A percentile compares a stretch with the other conserved stretches of the same genome.
These are phyloP conservation scores for Pichia cactophila DNA, from an alignment of 1,139 yeast species.

Conservation along the genomic window DNA sequence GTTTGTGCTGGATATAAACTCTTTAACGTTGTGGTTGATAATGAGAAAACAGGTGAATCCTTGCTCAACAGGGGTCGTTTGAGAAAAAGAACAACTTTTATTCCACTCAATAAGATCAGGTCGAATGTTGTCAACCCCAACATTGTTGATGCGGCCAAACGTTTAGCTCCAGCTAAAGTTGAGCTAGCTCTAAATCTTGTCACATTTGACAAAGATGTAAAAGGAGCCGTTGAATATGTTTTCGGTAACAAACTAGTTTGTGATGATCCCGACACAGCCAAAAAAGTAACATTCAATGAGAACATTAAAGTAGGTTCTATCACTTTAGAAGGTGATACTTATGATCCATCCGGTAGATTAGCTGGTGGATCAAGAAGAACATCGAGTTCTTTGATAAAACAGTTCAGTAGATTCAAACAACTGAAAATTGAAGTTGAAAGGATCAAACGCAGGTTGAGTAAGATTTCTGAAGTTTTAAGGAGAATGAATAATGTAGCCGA, in stretches of 20 bases:
- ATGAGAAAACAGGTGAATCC: slow-evolving; percentile 74
- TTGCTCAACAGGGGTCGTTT: slow-evolving; percentile 72
- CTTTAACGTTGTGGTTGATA: slow-evolving; percentile 87
- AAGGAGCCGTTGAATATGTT: slow-evolving; percentile 82
- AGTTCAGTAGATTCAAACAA: slow-evolving; percentile 63
- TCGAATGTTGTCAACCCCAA: slow-evolving; percentile 43
- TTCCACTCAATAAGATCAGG: slow-evolving; percentile 82
- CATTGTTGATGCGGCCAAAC: slow-evolving; percentile 52
- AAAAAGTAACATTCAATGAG: slow-evolving; percentile 79
- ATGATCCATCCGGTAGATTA: slow-evolving; percentile 92
- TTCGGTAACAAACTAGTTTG: slow-evolving; percentile 87
- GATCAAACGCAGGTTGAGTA: slow-evolving; percentile 35
- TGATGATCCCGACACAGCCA: slow-evolving; percentile 81
- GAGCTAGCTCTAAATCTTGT: slow-evolving; percentile 79
- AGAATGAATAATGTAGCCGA: slow-evolving; percentile 41
- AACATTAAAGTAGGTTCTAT: slow-evolving; percentile 77
- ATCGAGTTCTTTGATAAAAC: slow-evolving; percentile 51
- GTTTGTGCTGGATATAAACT: slow-evolving; percentile 91
- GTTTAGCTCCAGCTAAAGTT: slow-evolving; percentile 72
- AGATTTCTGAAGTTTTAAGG: slow-evolving; percentile 36
- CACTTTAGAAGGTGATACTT: slow-evolving; percentile 87
- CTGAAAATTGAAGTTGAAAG: slow-evolving; percentile 35
- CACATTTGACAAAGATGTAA: slow-evolving; percentile 62
- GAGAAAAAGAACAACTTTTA: slow-evolving; percentile 78
- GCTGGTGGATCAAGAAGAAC: slow-evolving; percentile 87